A percentile compares a stretch with the other conserved stretches of the same genome.
Conservation (phyloP, 2,329 filamentous ascomycete species). For the Leptographium wingfieldii region DNA sequence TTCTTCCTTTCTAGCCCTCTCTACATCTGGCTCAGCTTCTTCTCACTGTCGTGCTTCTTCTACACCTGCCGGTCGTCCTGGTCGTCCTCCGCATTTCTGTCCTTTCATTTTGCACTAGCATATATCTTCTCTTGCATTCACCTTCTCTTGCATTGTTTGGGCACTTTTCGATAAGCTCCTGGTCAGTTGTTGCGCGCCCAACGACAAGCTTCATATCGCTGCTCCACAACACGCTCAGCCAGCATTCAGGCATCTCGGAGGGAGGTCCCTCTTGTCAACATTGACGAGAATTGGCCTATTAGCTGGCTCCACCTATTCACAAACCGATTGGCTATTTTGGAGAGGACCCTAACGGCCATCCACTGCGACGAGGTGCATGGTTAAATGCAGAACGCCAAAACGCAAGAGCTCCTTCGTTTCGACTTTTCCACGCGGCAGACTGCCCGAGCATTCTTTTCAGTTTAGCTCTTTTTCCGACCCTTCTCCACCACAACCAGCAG, state of each 20-base stretch:
- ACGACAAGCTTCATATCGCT: background rate
- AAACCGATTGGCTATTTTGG: background rate
- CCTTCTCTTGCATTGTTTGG: background rate
- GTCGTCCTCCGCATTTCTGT: background rate
- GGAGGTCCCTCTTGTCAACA: background rate
- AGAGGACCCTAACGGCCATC: background rate
- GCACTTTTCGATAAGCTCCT: background rate
- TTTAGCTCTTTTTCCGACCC: background rate
- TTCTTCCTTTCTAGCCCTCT: background rate
- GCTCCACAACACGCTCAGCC: background rate
- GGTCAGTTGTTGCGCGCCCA: constrained; percentile 3
- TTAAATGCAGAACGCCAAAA: background rate
- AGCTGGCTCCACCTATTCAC: background rate
- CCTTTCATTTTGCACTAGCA: background rate
- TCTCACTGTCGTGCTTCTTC: background rate
- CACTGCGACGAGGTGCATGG: background rate
- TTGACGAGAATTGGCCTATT: background rate
- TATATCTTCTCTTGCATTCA: background rate
- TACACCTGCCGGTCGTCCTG: background rate
- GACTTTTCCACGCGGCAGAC: background rate
- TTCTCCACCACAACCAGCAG: background rate
- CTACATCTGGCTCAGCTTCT: background rate
- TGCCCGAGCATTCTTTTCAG: background rate
- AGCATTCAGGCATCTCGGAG: background rate
- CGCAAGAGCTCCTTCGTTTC: background rate